Percentiles rank a stretch among this genome's conserved stretches.
phyloP scores from a whole-genome alignment of 805 yeast species.

The Teunomyces funiuensis region DNA sequence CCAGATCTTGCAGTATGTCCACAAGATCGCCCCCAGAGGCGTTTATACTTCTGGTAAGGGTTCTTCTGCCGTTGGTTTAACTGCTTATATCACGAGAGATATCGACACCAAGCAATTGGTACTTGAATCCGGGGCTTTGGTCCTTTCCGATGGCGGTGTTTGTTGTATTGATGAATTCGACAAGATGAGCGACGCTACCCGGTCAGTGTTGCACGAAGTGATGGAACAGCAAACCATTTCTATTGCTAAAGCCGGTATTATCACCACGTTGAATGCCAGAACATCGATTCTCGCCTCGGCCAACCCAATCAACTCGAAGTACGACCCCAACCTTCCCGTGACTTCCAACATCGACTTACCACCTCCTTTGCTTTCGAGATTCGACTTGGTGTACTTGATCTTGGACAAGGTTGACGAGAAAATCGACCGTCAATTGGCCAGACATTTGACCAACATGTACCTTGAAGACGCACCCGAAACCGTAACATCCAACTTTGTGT shows the following conservation, averaged over 20 bases:
- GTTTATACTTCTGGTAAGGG: conserved; percentile 98
- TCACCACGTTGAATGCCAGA: conserved; percentile 94
- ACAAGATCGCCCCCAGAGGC: conserved; percentile 96
- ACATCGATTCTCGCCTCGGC: conserved; percentile 96
- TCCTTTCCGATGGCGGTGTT: conserved; percentile 94
- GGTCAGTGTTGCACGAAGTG: conserved; percentile 95
- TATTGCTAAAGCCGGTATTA: conserved; percentile 97
- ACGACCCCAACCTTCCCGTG: conserved; percentile 92
- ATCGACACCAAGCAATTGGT: conserved; percentile 91
- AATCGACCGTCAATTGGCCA: conserved; percentile 81
- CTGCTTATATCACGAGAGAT: conserved; percentile 95
- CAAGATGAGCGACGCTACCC: conserved; percentile 91
- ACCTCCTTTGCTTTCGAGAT: conserved; percentile 92
- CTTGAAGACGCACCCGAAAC: conserved; percentile 81
- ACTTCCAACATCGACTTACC: conserved; percentile 95
- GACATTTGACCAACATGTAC: conserved; percentile 88
- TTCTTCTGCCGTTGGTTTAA: conserved; percentile 97
- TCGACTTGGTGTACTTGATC: conserved; percentile 89
- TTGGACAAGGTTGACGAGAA: conserved; percentile 89
- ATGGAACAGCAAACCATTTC: conserved; percentile 99
- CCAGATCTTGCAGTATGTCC: conserved; percentile 90
- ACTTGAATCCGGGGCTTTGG: conserved; percentile 93
- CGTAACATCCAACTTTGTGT: conserved; percentile 63
- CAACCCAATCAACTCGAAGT: conserved; percentile 93
- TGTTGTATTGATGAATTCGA: conserved; percentile 99